Base-by-base conservation (phyloP, 1,284 basidiomycete species). In the Trametes pubescens region DNA sequence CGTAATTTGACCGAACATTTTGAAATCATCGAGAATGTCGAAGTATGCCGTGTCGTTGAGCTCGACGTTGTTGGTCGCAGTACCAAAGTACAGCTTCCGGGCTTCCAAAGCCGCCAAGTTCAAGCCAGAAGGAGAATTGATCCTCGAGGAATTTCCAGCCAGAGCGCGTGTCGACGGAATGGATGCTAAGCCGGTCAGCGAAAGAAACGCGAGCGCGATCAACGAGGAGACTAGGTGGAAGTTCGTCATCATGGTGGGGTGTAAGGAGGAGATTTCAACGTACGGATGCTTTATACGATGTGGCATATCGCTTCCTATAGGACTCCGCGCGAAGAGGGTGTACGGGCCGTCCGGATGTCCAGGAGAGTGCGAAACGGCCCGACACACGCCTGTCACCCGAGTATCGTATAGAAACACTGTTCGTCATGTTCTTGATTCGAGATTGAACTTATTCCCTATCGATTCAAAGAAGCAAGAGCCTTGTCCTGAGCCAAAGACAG, bases 51-150 rank as follows among this genome's bases (percentile, higher is more conserved):
- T 65, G 66, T 88, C 82, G 4, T 72, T 78, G 32, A 86, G 73
- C 69, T 86, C 83, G 6, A 77, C 77, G 69, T 86, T 86, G 72
- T 86, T 84, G 1, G 85, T 86, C 10, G 86, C 86, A 14, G 82
- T 79, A 22, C 86, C 86, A 59, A 88, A 86, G 76, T 88, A 88
- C n/a, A 78, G 69, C 73, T 86, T 86, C n/a, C 82, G 81, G 11
- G 81, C 80, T 11, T 80, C 74, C 64, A 76, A 78, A 0, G 85
- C 84, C 10, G 79, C 76, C 3, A 66, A 69, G 66, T 81, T 74
- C 13, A 84, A 73, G 6, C 53, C 62, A 24, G 24, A 44, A 1
- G 26, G 13, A 16, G 24, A 29, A 2, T 34, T 13, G 1, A 34
- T 21, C 44, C 11, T 21, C 43, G 44, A 16, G 10, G 37, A 38